Conservation (phyloP, 345 rosid species). For the Linum usitatissimum region DNA sequence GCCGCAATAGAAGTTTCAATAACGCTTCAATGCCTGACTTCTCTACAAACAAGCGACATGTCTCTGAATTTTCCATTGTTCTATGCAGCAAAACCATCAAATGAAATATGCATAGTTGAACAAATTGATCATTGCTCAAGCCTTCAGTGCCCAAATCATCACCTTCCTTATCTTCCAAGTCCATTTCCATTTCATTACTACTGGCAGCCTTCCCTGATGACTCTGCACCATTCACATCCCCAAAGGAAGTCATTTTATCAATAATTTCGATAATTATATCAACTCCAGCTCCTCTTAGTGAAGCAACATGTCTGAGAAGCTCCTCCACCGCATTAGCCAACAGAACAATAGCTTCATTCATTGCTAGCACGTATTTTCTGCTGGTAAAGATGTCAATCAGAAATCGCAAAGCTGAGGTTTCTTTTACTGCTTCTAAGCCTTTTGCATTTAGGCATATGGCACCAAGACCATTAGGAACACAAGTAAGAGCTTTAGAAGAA, state of each 20-base stretch:
- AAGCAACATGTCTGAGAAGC: constrained; percentile 85
- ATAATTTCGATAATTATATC: constrained; percentile 85
- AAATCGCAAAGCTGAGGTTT: constrained; percentile 66
- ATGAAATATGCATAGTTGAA: constrained; percentile 82
- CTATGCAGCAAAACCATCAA: constrained; percentile 89
- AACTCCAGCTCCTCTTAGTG: constrained; percentile 73
- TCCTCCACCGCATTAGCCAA: constrained; percentile 94
- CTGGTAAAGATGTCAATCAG: constrained; percentile 75
- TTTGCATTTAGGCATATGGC: constrained; percentile 86
- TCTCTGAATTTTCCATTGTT: constrained; percentile 90
- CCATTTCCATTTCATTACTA: constrained; percentile 78
- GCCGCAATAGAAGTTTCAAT: constrained; percentile 70
- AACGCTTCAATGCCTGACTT: constrained; percentile 90
- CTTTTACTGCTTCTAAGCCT: constrained; percentile 89
- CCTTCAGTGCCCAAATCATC: constrained; percentile 39
- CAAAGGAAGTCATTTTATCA: constrained; percentile 61
- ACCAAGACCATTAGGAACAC: constrained; percentile 90
- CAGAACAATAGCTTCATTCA: constrained; percentile 93
- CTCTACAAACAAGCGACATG: constrained; percentile 85
- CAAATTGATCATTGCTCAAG: constrained; percentile 66
- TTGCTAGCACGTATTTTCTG: constrained; percentile 74
- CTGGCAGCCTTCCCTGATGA: constrained; percentile 43
- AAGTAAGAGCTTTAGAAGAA: constrained; percentile 87
- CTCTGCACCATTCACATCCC: constrained; percentile 32
- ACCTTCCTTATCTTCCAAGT: constrained; percentile 56